Conservation (phyloP, 2,329 filamentous ascomycete species). For the Calonectria pseudoturangicola region DNA sequence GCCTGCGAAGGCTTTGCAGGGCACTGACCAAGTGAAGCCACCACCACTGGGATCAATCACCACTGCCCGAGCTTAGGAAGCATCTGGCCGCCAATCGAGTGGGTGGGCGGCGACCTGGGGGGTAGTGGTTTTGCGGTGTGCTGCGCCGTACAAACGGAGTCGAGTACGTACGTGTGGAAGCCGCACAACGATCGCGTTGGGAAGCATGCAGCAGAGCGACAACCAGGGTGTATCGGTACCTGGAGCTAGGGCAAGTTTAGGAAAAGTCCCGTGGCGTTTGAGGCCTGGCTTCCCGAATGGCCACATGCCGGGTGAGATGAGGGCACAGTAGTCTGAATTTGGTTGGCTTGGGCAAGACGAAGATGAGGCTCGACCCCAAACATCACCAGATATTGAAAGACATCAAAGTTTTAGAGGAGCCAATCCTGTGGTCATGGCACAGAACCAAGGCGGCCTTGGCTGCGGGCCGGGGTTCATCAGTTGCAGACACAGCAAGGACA, state of each 20-base stretch:
- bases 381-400: slow-evolving; percentile 1
- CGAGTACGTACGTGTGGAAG: slow-evolving; percentile 12
- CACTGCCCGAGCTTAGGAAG: slow-evolving; percentile 15
- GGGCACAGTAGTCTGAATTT: neutral
- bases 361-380: neutral
- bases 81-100: slow-evolving; percentile 6
- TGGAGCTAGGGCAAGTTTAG: slow-evolving; percentile 43
- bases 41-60: slow-evolving; percentile 12
- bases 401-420: neutral
- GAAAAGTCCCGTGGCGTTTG: slow-evolving; percentile 38
- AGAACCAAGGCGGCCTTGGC: neutral
- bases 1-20: neutral
- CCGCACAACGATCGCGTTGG: slow-evolving; percentile 5
- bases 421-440: slow-evolving; percentile 11
- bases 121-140: slow-evolving; percentile 24
- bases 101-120: slow-evolving; percentile 8
- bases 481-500: neutral
- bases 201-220: slow-evolving; percentile 14
- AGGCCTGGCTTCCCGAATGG: slow-evolving; percentile 43
- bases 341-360: neutral
- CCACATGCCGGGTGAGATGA: slow-evolving; percentile 26
- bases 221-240: slow-evolving; percentile 34
- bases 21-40: slow-evolving; percentile 28
- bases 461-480: slow-evolving; percentile 19
- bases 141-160: slow-evolving; percentile 15